phyloP scores from a whole-genome alignment of 2,329 filamentous ascomycete species.

The Coniochaeta sp. region DNA sequence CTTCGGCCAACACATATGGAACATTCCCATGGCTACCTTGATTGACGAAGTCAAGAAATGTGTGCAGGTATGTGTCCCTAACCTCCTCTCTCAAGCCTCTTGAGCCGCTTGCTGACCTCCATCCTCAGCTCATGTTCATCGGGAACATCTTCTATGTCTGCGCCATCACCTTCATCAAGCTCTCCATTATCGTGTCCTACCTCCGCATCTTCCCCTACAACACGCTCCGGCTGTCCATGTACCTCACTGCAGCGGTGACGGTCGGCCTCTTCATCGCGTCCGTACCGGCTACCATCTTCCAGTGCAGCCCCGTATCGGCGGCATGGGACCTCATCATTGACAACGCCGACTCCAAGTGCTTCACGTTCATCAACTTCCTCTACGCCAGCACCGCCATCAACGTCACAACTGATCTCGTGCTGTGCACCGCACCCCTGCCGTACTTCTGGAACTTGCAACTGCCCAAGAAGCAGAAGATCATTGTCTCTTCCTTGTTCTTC shows the following conservation, averaged over 20 bases:
- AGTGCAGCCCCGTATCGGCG: constrained; percentile 17
- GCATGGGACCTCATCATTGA: constrained; percentile 18
- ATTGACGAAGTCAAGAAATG: constrained; percentile 9
- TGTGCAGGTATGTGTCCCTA: constrained; percentile 8
- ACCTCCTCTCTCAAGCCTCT: not conserved
- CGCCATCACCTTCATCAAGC: constrained; percentile 17
- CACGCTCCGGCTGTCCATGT: constrained; percentile 18
- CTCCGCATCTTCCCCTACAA: constrained; percentile 23
- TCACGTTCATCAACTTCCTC: constrained; percentile 17
- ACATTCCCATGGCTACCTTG: constrained; percentile 10
- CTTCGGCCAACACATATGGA: constrained; percentile 19
- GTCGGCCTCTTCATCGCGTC: constrained; percentile 15
- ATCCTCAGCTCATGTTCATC: constrained; percentile 13
- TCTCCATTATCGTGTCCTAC: constrained; percentile 21
- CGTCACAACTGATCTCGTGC: constrained; percentile 18
- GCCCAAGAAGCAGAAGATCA: constrained; percentile 15
- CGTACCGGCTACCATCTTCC: constrained; percentile 17
- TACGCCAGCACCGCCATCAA: constrained; percentile 20
- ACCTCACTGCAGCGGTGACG: constrained; percentile 20
- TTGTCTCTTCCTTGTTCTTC: constrained; percentile 19
- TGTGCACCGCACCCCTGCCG: constrained; percentile 20
- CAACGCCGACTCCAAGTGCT: constrained; percentile 11
- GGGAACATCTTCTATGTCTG: constrained; percentile 15
- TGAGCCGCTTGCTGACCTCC: not conserved
- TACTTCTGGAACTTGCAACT: constrained; percentile 20